Conservation (phyloP, 2,329 filamentous ascomycete species). For the Fusarium algeriense region DNA sequence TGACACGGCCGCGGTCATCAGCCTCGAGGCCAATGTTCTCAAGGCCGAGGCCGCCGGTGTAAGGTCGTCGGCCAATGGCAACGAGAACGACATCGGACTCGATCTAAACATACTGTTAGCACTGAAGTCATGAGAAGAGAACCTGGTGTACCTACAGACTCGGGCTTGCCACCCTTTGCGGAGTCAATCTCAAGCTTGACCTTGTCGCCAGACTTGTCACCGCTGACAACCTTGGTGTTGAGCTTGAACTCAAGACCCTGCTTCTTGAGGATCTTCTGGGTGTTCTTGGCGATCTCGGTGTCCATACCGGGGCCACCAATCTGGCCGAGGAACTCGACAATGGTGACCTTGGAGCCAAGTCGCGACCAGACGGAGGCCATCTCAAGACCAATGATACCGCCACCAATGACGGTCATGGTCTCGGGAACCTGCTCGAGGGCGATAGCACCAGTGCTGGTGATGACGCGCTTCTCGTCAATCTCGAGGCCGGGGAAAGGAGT, state of each 20-base stretch:
- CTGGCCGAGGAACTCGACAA: constrained; percentile 95
- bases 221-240: constrained; percentile 91
- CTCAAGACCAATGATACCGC: constrained; percentile 98
- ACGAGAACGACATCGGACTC: constrained; percentile 96
- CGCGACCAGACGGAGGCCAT: constrained; percentile 99
- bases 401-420: constrained; percentile 97
- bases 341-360: constrained; percentile 92
- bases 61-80: constrained; percentile 95
- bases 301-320: constrained; percentile 99
- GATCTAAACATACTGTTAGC: constrained; percentile 67
- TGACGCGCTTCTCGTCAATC: constrained; percentile 96
- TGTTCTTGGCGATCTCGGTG: constrained; percentile 87
- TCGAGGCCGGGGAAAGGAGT: constrained; percentile 96
- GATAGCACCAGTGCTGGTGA: constrained; percentile 96
- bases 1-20: constrained; percentile 92
- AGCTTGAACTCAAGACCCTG: constrained; percentile 99
- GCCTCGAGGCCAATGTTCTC: constrained; percentile 94
- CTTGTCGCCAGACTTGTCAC: constrained; percentile 81
- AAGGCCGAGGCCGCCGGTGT: constrained; percentile 89
- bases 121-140: neutral
- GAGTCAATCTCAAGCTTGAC: constrained; percentile 89
- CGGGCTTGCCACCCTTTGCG: constrained; percentile 95
- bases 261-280: constrained; percentile 94
- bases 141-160: constrained; percentile 74
- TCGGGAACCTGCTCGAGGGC: constrained; percentile 90